Base-by-base conservation (phyloP, 345 rosid species). In the Triadica sebifera region DNA sequence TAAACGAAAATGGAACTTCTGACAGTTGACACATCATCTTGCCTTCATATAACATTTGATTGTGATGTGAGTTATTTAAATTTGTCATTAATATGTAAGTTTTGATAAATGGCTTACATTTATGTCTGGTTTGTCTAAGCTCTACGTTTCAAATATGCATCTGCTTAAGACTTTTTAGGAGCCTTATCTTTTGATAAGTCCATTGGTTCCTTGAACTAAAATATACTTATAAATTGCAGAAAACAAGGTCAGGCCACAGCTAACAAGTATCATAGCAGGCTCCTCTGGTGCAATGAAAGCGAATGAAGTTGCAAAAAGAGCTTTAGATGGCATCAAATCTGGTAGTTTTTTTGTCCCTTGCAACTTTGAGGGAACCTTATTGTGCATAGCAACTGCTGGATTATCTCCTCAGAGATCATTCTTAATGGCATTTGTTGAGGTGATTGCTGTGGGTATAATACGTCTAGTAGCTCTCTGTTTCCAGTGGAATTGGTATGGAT, bases 401-500 rank as follows among this genome's bases (percentile, higher is more conserved):
- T 79, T 90, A 75, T 88, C 93, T 8, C 97, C 97, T 56, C 97
- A 89, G 70, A 83, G 90, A 76, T 92, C 97, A 19, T 86, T 51
- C 75, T 50, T 81, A 82, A 84, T 88, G 85, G 98, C 97, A 60
- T 91, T 87, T 75, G 52, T 88, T 65, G 97, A 94, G 86, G 93
- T 94, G 34, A 75, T 79, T 57, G 67, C 84, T 12, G 86, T 78
- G 64, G 85, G 93, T 74, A 22, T 87, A 12, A 20, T 83, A 46
- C 91, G 93, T 38, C 39, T 91, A 29, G 74, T 24, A 22, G 92
- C 86, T 52, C 82, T 92, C 37, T 84, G 73, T 70, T 89, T 88
- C 69, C 91, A 84, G 55, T 91, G 98, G 97, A 91, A 83, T 75
- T 89, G 92, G 97, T 94, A 92, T 49, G 74, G 82, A 38, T 82